Conservation (phyloP, 352 stramenopile species). For the Phytophthora gonapodyides region DNA sequence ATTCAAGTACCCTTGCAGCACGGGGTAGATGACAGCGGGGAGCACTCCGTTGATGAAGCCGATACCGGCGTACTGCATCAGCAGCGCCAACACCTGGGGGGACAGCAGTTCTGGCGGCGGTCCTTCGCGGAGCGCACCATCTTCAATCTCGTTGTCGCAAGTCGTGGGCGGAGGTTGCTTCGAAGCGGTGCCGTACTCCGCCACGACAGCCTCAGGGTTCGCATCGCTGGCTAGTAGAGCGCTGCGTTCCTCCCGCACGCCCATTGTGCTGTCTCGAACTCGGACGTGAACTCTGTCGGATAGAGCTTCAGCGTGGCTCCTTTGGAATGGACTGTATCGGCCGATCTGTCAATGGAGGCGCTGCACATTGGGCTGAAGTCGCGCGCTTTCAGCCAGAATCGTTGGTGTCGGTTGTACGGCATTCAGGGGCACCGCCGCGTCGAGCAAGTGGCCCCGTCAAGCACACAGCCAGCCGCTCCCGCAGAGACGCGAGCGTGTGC, state of each 20-base stretch:
- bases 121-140: conserved; percentile 40
- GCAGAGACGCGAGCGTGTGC: background rate
- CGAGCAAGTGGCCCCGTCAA: conserved; percentile 12
- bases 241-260: conserved; percentile 21
- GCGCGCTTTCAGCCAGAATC: too few species aligned
- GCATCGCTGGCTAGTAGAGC: conserved; percentile 16
- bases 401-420: conserved; percentile 1
- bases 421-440: conserved; percentile 2
- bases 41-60: conserved; percentile 55
- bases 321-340: too few species aligned
- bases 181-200: conserved; percentile 8
- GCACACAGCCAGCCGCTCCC: conserved; percentile 12
- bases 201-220: conserved; percentile 5
- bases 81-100: conserved; percentile 36
- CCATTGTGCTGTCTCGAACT: conserved; percentile 13
- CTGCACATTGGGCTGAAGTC: too few species aligned
- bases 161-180: background rate
- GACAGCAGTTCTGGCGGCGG: conserved; percentile 39
- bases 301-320: too few species aligned
- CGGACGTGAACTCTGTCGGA: too few species aligned
- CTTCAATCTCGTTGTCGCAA: conserved; percentile 20
- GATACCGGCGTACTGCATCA: conserved; percentile 61
- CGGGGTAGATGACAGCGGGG: conserved; percentile 54
- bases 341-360: too few species aligned
- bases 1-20: conserved; percentile 65